Conservation (phyloP, 1,284 basidiomycete species). For the Volvariella volvacea region DNA sequence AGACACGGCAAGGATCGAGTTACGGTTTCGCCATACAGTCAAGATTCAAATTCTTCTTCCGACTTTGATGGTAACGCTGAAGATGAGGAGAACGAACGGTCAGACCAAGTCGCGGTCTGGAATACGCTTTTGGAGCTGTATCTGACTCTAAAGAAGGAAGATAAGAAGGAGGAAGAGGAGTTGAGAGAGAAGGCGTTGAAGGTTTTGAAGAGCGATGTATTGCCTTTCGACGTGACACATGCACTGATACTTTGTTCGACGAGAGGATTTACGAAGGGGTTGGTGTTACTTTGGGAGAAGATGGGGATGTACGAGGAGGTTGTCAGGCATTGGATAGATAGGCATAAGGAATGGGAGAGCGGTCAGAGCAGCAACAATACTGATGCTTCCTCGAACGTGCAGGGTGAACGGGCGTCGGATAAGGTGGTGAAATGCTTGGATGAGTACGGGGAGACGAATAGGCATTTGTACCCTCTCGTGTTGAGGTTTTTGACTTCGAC, state of each 20-base stretch:
- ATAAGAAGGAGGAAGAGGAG: conserved; percentile 20
- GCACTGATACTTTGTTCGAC: conserved; percentile 92
- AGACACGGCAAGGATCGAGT: background rate
- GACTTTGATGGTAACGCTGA: conserved; percentile 1
- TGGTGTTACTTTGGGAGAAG: conserved; percentile 88
- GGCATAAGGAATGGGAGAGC: conserved; percentile 30
- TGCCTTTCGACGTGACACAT: conserved; percentile 88
- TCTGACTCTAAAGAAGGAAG: conserved; percentile 40
- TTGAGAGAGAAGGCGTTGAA: conserved; percentile 60
- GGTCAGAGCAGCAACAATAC: conserved; percentile 14
- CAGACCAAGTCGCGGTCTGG: conserved; percentile 88
- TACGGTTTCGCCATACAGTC: background rate
- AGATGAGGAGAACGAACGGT: conserved; percentile 44
- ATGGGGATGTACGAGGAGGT: conserved; percentile 97
- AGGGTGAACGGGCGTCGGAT: conserved; percentile 35
- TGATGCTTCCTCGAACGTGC: conserved; percentile 17
- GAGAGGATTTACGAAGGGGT: conserved; percentile 73
- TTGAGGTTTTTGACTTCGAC: conserved; percentile 85
- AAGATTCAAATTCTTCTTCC: background rate
- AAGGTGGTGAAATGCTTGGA: conserved; percentile 72
- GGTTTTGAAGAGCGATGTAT: conserved; percentile 51
- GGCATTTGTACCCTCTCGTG: conserved; percentile 84
- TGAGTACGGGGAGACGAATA: conserved; percentile 67
- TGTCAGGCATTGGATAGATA: conserved; percentile 86
- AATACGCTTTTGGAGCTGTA: conserved; percentile 96